Conservation (phyloP, 805 yeast genomes). For the Jamesozyma hellenica region DNA sequence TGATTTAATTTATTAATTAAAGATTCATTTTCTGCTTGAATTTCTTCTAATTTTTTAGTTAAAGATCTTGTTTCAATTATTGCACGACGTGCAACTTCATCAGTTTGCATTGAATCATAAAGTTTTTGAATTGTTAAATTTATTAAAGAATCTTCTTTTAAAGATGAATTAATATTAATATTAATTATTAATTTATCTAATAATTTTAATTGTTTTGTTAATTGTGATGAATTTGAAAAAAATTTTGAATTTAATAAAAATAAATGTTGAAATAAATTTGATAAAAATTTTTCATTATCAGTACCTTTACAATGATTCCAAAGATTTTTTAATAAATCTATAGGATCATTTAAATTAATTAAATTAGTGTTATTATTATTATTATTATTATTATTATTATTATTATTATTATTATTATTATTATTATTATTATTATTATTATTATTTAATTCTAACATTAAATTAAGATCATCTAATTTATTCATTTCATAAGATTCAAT, state of each 20-base stretch:
- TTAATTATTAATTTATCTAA: slow-evolving; percentile 66
- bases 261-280: slow-evolving; percentile 37
- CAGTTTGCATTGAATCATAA: slow-evolving; percentile 70
- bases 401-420: slow-evolving; percentile 32
- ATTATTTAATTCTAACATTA: slow-evolving; percentile 17
- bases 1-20: slow-evolving; percentile 55
- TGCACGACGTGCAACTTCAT: slow-evolving; percentile 79
- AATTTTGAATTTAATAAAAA: slow-evolving; percentile 24
- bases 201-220: slow-evolving; percentile 35
- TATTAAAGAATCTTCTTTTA: slow-evolving; percentile 52
- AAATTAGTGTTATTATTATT: slow-evolving; percentile 18
- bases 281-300: slow-evolving; percentile 40
- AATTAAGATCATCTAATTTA: slow-evolving; percentile 28
- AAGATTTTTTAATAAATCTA: slow-evolving; percentile 50
- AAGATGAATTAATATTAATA: slow-evolving; percentile 39
- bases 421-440: neutral
- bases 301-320: slow-evolving; percentile 42
- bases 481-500: slow-evolving; percentile 50
- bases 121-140: slow-evolving; percentile 75
- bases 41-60: slow-evolving; percentile 39
- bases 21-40: slow-evolving; percentile 47
- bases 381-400: neutral
- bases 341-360: slow-evolving; percentile 49
- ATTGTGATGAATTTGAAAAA: slow-evolving; percentile 18
- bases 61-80: slow-evolving; percentile 48